These are phyloP conservation scores for Chytriomyces sp. DNA, from an alignment of 192 early-diverging fungal species.

Conservation along the genomic window DNA sequence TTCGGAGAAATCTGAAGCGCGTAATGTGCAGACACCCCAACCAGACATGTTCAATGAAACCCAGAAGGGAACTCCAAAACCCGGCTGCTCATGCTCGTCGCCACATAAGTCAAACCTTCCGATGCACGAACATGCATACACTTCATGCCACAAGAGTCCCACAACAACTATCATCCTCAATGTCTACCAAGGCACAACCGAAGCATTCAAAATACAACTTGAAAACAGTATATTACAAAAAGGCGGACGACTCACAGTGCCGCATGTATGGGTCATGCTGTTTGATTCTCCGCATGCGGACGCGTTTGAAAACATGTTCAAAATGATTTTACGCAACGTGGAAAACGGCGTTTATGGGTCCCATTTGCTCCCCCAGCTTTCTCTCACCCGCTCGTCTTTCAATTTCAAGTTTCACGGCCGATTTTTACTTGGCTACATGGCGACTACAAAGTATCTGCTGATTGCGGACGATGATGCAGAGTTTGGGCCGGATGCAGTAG, in stretches of 20 bases:
- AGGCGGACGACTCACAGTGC: not conserved
- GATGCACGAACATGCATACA: not conserved
- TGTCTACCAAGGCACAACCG: slow-evolving; percentile 11
- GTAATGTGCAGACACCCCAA: too few species aligned
- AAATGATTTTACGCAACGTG: not conserved
- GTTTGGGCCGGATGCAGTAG: slow-evolving; percentile 9
- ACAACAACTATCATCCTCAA: slow-evolving; percentile 25
- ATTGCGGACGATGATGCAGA: not conserved
- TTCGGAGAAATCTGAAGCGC: too few species aligned
- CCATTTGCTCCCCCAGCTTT: not conserved
- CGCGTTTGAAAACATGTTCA: not conserved
- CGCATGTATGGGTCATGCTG: slow-evolving; percentile 13
- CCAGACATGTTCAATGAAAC: too few species aligned
- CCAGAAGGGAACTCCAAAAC: too few species aligned
- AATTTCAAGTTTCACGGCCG: slow-evolving; percentile 2
- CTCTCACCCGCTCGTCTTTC: slow-evolving; percentile 1
- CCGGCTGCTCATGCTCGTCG: too few species aligned
- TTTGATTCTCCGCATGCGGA: slow-evolving; percentile 6
- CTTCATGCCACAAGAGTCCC: not conserved
- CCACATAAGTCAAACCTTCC: too few species aligned
- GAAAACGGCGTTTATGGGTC: not conserved
- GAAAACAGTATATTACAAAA: not conserved
- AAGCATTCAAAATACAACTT: slow-evolving; percentile 1
- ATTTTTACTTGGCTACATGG: not conserved
- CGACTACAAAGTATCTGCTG: not conserved